These are phyloP conservation scores for Apiospora phragmitis DNA, from an alignment of 2,329 filamentous ascomycete species.

Conservation along the genomic window DNA sequence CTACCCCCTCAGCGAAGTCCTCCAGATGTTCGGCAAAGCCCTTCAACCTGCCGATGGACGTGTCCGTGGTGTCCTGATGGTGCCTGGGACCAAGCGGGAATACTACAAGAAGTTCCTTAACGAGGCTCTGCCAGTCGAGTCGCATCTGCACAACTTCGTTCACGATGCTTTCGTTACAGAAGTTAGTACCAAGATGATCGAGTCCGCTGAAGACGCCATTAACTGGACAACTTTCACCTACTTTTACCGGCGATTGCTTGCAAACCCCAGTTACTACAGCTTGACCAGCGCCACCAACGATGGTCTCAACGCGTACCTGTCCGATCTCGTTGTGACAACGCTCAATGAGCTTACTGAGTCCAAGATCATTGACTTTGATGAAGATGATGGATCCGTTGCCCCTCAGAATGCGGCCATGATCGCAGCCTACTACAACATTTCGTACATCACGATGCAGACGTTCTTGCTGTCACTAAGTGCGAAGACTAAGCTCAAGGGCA, in stretches of 20 bases:
- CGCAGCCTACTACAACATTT: conserved; percentile 98
- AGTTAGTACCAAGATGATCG: conserved; percentile 93
- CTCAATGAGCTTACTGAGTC: conserved; percentile 88
- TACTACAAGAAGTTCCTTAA: conserved; percentile 99
- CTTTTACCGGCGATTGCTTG: conserved; percentile 91
- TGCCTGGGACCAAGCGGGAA: conserved; percentile 89
- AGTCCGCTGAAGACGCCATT: conserved; percentile 93
- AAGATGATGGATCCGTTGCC: conserved; percentile 85
- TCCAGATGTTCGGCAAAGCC: conserved; percentile 98
- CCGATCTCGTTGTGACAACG: conserved; percentile 90
- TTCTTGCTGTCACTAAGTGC: conserved; percentile 88
- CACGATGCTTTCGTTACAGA: conserved; percentile 97
- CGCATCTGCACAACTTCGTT: conserved; percentile 85
- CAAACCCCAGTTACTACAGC: conserved; percentile 96
- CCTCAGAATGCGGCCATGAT: conserved; percentile 98
- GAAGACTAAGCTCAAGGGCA: conserved; percentile 92
- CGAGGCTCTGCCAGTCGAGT: conserved; percentile 93
- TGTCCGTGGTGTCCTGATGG: conserved; percentile 92
- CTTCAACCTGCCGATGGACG: conserved; percentile 78
- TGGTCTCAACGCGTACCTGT: conserved; percentile 89
- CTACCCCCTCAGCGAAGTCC: conserved; percentile 88
- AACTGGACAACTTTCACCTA: conserved; percentile 99
- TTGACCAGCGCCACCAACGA: conserved; percentile 87
- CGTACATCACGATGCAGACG: conserved; percentile 98
- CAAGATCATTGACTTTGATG: conserved; percentile 93